phyloP scores from a whole-genome alignment of 2,329 filamentous ascomycete species.

The Clonostachys sp. region DNA sequence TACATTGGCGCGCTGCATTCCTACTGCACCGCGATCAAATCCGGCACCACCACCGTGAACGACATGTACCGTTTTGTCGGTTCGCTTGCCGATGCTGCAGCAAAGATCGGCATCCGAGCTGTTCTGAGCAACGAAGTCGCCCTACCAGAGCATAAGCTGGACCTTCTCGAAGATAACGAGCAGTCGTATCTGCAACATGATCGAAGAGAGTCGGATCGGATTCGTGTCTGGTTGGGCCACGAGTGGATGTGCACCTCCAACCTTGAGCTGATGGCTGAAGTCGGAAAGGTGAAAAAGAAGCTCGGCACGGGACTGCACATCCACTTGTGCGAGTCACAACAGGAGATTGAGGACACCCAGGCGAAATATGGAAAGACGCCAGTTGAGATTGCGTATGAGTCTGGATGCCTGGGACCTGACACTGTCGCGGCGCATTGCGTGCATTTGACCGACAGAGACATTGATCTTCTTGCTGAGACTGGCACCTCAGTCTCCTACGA shows the following conservation, averaged over 20 bases:
- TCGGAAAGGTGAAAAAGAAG: slow-evolving; percentile 4
- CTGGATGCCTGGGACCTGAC: slow-evolving; percentile 3
- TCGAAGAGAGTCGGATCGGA: background rate
- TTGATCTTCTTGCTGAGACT: slow-evolving; percentile 3
- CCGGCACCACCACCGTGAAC: slow-evolving; percentile 6
- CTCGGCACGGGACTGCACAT: slow-evolving; percentile 2
- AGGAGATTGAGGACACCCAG: background rate
- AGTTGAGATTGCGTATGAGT: slow-evolving; percentile 5
- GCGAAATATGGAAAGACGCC: slow-evolving; percentile 3
- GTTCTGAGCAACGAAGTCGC: slow-evolving; percentile 6
- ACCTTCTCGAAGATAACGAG: background rate
- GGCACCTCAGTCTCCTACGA: slow-evolving; percentile 5
- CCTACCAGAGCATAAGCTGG: slow-evolving; percentile 3
- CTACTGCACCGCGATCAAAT: slow-evolving; percentile 6
- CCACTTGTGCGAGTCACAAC: background rate
- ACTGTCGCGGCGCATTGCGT: slow-evolving; percentile 6
- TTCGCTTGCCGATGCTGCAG: slow-evolving; percentile 5
- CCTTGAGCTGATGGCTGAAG: slow-evolving; percentile 5
- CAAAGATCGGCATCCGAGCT: slow-evolving; percentile 4
- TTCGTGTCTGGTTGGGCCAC: slow-evolving; percentile 5
- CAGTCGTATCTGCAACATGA: background rate
- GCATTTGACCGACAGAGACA: slow-evolving; percentile 5
- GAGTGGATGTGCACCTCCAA: slow-evolving; percentile 8
- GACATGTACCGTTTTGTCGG: slow-evolving; percentile 6
- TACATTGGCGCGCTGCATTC: slow-evolving; percentile 4